Percentiles rank a stretch among this genome's conserved stretches.
Conservation (phyloP, 257 asterid genomes). For the Cordia subcordata region DNA sequence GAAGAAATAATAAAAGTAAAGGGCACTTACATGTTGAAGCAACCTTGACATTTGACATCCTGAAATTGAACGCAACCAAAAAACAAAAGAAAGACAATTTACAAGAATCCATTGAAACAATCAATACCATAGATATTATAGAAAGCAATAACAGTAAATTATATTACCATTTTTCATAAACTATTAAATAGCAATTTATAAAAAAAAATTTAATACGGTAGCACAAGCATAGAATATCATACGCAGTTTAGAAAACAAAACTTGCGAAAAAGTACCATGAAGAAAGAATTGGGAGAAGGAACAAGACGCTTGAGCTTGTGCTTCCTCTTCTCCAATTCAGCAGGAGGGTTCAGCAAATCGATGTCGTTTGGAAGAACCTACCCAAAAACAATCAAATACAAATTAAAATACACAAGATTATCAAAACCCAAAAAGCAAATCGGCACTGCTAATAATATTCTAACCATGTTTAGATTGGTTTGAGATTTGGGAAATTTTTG, state of each 20-base stretch:
- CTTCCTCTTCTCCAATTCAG: slow-evolving; percentile 25
- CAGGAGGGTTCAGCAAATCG: slow-evolving; percentile 26
- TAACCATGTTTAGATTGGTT: too few species aligned
- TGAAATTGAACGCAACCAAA: neutral
- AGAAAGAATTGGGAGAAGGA: slow-evolving; percentile 21
- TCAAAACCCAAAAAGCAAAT: too few species aligned
- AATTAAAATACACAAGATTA: neutral
- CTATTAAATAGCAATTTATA: too few species aligned
- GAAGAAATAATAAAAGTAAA: too few species aligned
- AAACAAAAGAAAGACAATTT: neutral
- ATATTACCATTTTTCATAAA: too few species aligned
- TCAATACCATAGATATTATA: too few species aligned
- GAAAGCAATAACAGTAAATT: too few species aligned
- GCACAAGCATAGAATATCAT: neutral
- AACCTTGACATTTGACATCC: slow-evolving; percentile 38
- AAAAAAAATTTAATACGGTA: too few species aligned
- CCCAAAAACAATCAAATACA: neutral
- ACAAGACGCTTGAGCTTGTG: slow-evolving; percentile 27
- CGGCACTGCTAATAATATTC: too few species aligned
- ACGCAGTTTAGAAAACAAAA: too few species aligned
- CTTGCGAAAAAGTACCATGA: slow-evolving; percentile 12
- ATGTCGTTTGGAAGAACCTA: slow-evolving; percentile 19
- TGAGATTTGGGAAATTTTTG: too few species aligned
- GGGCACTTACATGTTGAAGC: slow-evolving; percentile 31
- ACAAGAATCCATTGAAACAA: neutral